These are phyloP conservation scores for Turritis glabra DNA, from an alignment of 345 rosid species.

Conservation along the genomic window DNA sequence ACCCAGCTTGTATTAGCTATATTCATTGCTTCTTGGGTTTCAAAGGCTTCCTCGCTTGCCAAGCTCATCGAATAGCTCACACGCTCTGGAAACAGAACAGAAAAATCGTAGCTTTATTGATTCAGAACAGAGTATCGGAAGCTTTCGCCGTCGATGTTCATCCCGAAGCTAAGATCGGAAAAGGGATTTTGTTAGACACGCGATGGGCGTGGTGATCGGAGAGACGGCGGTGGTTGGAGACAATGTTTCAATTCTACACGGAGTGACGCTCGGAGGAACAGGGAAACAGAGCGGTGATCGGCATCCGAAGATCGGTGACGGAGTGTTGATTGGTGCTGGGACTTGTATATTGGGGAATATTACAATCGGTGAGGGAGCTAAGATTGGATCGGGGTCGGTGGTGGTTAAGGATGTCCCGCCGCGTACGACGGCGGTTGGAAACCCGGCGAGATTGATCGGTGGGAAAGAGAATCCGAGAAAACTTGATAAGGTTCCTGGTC, in stretches of 20 bases:
- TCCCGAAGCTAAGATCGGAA: constrained; percentile 81
- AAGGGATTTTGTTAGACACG: constrained; percentile 73
- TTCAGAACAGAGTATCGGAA: constrained; percentile 77
- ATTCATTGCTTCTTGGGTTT: constrained; percentile 72
- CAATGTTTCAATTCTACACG: constrained; percentile 84
- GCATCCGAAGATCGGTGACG: constrained; percentile 90
- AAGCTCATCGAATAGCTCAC: constrained; percentile 79
- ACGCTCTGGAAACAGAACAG: constrained; percentile 68
- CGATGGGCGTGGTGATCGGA: constrained; percentile 77
- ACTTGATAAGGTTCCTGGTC: constrained; percentile 73
- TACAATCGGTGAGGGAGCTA: constrained; percentile 50
- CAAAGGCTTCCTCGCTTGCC: constrained; percentile 77
- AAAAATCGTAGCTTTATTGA: constrained; percentile 58
- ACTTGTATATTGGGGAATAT: constrained; percentile 79
- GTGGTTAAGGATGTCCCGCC: constrained; percentile 82
- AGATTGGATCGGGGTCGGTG: constrained; percentile 87
- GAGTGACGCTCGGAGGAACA: constrained; percentile 87
- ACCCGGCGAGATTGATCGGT: constrained; percentile 84
- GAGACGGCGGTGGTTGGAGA: constrained; percentile 92
- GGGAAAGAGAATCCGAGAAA: constrained; percentile 71
- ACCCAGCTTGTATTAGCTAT: constrained; percentile 79
- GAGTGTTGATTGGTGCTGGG: constrained; percentile 88
- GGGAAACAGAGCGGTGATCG: constrained; percentile 79
- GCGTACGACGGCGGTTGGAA: constrained; percentile 81
- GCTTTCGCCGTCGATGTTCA: constrained; percentile 77